Conservation (phyloP, 805 yeast genomes). For the Candida berthetii region DNA sequence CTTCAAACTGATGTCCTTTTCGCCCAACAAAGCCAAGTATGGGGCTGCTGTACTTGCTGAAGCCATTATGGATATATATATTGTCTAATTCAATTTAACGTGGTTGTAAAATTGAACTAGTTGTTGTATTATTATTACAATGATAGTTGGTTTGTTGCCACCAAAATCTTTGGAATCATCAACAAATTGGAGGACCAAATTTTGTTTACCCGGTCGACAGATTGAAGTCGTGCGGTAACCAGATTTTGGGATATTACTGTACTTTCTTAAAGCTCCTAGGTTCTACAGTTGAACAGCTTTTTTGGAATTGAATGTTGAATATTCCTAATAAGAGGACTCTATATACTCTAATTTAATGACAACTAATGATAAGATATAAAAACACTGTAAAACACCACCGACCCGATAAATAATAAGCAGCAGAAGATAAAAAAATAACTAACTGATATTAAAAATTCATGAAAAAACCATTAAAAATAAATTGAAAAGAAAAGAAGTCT, state of each 20-base stretch:
- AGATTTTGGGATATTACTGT: too few relatives aligned
- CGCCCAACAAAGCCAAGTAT: constrained; percentile 81
- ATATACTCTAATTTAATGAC: too few relatives aligned
- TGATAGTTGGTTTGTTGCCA: neutral
- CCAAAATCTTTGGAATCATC: neutral
- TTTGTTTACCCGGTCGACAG: neutral
- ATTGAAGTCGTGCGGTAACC: neutral
- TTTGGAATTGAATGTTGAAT: neutral
- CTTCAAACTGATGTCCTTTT: constrained; percentile 71
- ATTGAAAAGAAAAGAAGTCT: neutral
- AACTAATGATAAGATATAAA: too few relatives aligned
- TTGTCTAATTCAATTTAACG: too few relatives aligned
- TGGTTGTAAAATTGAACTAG: neutral
- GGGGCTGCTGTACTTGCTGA: constrained; percentile 86
- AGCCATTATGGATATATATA: constrained; percentile 3
- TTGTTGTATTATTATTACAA: too few relatives aligned
- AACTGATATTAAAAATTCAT: neutral
- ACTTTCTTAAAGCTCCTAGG: too few relatives aligned
- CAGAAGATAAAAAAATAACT: too few relatives aligned
- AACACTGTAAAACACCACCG: too few relatives aligned
- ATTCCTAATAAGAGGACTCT: neutral
- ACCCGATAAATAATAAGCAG: neutral
- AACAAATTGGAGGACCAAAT: neutral
- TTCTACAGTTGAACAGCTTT: too few relatives aligned
- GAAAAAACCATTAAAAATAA: neutral